Percentiles rank a stretch among this genome's conserved stretches.
Conservation (phyloP, 1,139 yeast species). For the Pichia sp. region DNA sequence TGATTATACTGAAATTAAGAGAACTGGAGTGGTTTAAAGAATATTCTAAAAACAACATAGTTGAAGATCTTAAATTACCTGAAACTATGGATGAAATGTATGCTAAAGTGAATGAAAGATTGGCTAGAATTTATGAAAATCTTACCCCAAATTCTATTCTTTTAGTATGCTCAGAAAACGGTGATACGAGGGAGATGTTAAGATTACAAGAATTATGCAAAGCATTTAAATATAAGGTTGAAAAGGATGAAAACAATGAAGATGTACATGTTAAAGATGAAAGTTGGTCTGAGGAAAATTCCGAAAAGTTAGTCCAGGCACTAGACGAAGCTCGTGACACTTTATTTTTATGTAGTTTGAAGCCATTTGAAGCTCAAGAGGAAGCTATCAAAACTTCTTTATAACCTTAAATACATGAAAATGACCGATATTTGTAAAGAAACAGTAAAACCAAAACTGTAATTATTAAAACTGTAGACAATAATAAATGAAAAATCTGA, state of each 20-base stretch:
- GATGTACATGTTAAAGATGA: slow-evolving; percentile 32
- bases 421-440: too few species aligned
- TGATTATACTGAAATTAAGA: slow-evolving; percentile 50
- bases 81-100: slow-evolving; percentile 26
- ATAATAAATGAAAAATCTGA: too few species aligned
- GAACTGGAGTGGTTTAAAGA: slow-evolving; percentile 47
- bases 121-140: slow-evolving; percentile 43
- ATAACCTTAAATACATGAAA: too few species aligned
- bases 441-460: too few species aligned
- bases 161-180: slow-evolving; percentile 57
- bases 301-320: slow-evolving; percentile 40
- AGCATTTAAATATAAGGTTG: slow-evolving; percentile 38
- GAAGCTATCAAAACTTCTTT: neutral
- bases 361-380: slow-evolving; percentile 1
- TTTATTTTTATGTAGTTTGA: slow-evolving; percentile 45
- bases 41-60: slow-evolving; percentile 16
- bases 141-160: slow-evolving; percentile 58
- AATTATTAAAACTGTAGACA: too few species aligned
- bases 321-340: slow-evolving; percentile 50
- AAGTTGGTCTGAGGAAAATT: slow-evolving; percentile 47
- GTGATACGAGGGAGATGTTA: slow-evolving; percentile 50
- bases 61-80: slow-evolving; percentile 14
- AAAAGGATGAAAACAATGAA: slow-evolving; percentile 21
- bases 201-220: slow-evolving; percentile 39
- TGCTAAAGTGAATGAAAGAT: slow-evolving; percentile 36